phyloP scores from a whole-genome alignment of 2,329 filamentous ascomycete species.

The Diaporthe ampelina region DNA sequence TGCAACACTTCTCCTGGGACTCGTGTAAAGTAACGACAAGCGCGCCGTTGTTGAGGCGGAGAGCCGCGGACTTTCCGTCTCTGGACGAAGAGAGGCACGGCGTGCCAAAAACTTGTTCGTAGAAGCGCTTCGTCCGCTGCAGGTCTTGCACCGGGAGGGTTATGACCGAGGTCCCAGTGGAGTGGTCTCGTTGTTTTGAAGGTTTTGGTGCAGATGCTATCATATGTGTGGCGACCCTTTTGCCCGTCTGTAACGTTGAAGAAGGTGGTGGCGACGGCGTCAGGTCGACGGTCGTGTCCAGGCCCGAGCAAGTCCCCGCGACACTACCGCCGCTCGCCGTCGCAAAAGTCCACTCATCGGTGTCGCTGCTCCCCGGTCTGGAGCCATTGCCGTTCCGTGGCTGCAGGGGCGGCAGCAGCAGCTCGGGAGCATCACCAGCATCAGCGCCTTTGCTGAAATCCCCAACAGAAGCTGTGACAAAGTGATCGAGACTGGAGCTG shows the following conservation, averaged over 20 bases:
- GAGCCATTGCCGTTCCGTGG: neutral
- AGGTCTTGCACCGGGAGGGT: constrained; percentile 36
- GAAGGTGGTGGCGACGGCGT: constrained; percentile 9
- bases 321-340: constrained; percentile 17
- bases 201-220: neutral
- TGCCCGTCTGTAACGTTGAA: neutral
- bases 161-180: neutral
- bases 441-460: neutral
- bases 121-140: constrained; percentile 5
- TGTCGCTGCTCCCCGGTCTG: constrained; percentile 19
- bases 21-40: constrained; percentile 16
- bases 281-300: constrained; percentile 26
- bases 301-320: neutral
- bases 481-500: constrained; percentile 9
- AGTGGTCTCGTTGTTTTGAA: neutral
- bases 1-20: neutral
- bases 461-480: constrained; percentile 15
- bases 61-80: neutral
- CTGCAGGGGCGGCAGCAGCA: neutral
- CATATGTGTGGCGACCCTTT: neutral
- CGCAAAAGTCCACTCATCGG: constrained; percentile 1
- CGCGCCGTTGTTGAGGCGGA: constrained; percentile 13
- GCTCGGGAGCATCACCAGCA: neutral
- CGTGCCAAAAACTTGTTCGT: constrained; percentile 15
- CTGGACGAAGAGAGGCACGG: neutral